phyloP scores from a whole-genome alignment of 352 stramenopile genomes.

The Pythium utonaiense region DNA sequence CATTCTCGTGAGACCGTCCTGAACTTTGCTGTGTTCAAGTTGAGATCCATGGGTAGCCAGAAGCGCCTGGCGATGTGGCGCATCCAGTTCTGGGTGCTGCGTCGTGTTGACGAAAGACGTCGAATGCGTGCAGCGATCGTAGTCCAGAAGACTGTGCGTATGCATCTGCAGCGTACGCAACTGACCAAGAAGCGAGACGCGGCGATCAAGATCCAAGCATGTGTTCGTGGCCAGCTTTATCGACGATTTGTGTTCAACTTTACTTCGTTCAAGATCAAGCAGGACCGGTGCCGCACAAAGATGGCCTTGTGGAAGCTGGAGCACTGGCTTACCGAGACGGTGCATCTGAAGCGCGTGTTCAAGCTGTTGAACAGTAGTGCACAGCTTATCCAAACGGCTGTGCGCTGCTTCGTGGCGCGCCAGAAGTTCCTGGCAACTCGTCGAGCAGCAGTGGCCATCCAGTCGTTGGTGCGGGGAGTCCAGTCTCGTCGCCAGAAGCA shows the following conservation, averaged over 20 bases:
- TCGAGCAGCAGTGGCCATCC: conserved; percentile 1
- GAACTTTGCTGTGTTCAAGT: conserved; percentile 19
- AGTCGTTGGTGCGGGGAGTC: conserved; percentile 13
- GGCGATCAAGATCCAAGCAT: conserved; percentile 25
- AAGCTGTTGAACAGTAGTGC: conserved; percentile 1
- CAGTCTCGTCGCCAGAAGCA: conserved; percentile 6
- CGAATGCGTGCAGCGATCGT: neutral
- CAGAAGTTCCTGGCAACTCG: conserved; percentile 5
- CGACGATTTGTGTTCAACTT: conserved; percentile 41
- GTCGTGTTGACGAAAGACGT: conserved; percentile 2
- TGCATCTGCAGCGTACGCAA: neutral
- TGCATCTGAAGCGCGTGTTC: neutral
- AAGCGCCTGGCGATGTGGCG: conserved; percentile 13
- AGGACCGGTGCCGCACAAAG: conserved; percentile 8
- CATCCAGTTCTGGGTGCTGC: conserved; percentile 15
- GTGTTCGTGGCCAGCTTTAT: conserved; percentile 34
- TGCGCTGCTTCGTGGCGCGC: conserved; percentile 1
- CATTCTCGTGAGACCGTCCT: conserved; percentile 8
- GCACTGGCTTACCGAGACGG: conserved; percentile 3
- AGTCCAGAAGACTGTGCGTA: conserved; percentile 23
- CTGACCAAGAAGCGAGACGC: neutral
- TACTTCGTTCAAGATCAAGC: conserved; percentile 24
- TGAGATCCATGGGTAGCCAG: conserved; percentile 5
- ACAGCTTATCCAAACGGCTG: conserved; percentile 1
- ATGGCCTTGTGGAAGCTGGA: conserved; percentile 21